phyloP scores from a whole-genome alignment of 108 stramenopile genomes.

The Conticribra weissflogii region DNA sequence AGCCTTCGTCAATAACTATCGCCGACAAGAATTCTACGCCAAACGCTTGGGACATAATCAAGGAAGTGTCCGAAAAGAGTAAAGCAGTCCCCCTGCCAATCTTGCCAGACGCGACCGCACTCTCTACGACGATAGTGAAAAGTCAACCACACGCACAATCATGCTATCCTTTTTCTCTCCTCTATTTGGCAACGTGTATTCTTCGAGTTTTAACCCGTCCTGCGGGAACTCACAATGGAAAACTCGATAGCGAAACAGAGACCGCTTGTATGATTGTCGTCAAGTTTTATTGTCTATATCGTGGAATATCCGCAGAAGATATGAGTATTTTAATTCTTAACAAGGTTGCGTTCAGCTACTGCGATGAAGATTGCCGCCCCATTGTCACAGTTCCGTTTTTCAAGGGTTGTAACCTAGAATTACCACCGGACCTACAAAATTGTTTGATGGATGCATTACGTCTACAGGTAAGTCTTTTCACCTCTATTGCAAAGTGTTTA shows the following conservation, averaged over 20 bases:
- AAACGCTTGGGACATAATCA: constrained; percentile 53
- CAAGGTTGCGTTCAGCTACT: constrained; percentile 16
- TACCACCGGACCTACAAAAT: constrained; percentile 63
- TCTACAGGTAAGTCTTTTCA: constrained; percentile 49
- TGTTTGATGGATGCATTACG: constrained; percentile 61
- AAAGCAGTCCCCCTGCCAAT: constrained; percentile 60
- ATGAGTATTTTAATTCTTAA: constrained; percentile 29
- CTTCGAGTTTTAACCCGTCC: constrained; percentile 65
- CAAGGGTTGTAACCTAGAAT: constrained; percentile 7
- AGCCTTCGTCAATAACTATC: constrained; percentile 48
- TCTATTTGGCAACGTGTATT: constrained; percentile 77
- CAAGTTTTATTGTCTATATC: constrained; percentile 79
- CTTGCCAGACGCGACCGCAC: constrained; percentile 62
- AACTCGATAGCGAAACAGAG: constrained; percentile 62
- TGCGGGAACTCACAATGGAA: constrained; percentile 60
- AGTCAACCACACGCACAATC: constrained; percentile 24
- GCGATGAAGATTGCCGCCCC: constrained; percentile 13
- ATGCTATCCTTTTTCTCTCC: constrained; percentile 77
- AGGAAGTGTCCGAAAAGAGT: constrained; percentile 42
- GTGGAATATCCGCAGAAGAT: constrained; percentile 57
- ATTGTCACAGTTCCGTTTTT: constrained; percentile 68
- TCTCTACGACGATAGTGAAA: constrained; percentile 49
- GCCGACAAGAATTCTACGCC: constrained; percentile 86
- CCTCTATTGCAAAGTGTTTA: constrained; percentile 40
- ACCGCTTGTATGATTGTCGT: constrained; percentile 78